Base-by-base conservation (phyloP, 768 basidiomycete genomes). In the Podaxis sp. region DNA sequence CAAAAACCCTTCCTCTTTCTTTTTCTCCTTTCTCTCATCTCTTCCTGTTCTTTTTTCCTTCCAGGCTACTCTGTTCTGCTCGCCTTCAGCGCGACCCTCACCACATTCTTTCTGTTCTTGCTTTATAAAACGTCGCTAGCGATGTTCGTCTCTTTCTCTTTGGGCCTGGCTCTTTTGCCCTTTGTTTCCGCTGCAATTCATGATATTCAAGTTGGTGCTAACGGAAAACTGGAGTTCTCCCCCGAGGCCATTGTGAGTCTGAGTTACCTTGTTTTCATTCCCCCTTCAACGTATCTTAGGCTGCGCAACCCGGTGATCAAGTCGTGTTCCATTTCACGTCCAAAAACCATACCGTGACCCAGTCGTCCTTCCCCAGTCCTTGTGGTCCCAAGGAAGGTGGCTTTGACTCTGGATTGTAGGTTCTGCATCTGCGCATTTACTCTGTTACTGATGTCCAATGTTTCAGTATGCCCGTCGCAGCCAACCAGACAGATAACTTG, bases 271-370 rank as follows among this genome's bases (percentile, higher is more conserved):
- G 47, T 25, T 60, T 32, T 35, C 48, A 57, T 56, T 13, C 16
- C 14, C 14, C 46, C 16, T 61, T 28, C 6, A 36, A 57, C 14
- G 25, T 48, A 47, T 42, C 66, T 18, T 65, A 83, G 82, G 68
- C 68, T 59, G 84, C 83, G 18, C 66, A 73, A 44, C 67, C 73
- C 59, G 84, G 84, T 55, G 85, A 87, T 69, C 81, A 82, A 69
- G 83, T 87, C 51, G 76, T 82, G 61, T 87, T 85, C 75, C 79
- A 81, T 62, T 87, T 86, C 74, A 72, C 80, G 61, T 79, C 81
- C 44, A 84, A 79, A 67, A 85, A 85, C 71, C 81, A 82, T 68
- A 80, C 79, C 7, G 79, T 79, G 38, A 75, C 77, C n/a, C 81
- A 82, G 70, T 79, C 79, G 1, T 74, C 80, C 16, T 82, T 85